Percentiles rank a stretch among this genome's conserved stretches.
phyloP scores from a whole-genome alignment of 2,329 filamentous ascomycete genomes.

The Fusarium sulawesiense region DNA sequence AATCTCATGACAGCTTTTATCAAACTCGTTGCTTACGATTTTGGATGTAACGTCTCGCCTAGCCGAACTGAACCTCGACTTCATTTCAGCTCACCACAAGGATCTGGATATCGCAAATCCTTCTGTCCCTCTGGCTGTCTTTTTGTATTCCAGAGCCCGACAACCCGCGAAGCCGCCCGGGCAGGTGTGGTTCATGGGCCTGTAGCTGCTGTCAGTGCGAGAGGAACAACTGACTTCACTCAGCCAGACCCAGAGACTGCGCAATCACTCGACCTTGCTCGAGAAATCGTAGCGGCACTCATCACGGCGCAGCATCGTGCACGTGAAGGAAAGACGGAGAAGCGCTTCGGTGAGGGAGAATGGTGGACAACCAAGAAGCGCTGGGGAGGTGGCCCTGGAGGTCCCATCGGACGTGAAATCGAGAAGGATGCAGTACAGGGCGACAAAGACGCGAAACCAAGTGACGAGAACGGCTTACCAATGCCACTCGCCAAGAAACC shows the following conservation, averaged over 20 bases:
- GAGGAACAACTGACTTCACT: slow-evolving; percentile 65
- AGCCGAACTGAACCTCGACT: slow-evolving; percentile 70
- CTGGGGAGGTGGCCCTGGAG: slow-evolving; percentile 72
- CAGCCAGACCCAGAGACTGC: slow-evolving; percentile 61
- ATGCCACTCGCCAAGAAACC: slow-evolving; percentile 57
- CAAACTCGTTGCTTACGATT: slow-evolving; percentile 74
- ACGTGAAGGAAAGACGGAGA: slow-evolving; percentile 67
- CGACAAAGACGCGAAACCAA: slow-evolving; percentile 57
- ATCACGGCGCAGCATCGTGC: slow-evolving; percentile 73
- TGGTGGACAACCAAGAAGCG: slow-evolving; percentile 72
- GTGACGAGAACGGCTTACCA: slow-evolving; percentile 44
- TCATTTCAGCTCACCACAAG: slow-evolving; percentile 59
- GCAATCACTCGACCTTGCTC: slow-evolving; percentile 69
- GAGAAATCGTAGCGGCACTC: slow-evolving; percentile 70
- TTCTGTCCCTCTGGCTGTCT: slow-evolving; percentile 69
- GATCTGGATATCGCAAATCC: slow-evolving; percentile 55
- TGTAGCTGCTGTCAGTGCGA: slow-evolving; percentile 68
- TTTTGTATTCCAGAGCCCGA: slow-evolving; percentile 70
- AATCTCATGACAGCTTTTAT: slow-evolving; percentile 69
- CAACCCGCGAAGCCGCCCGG: slow-evolving; percentile 69
- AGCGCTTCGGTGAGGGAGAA: slow-evolving; percentile 65
- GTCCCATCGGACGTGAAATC: slow-evolving; percentile 71
- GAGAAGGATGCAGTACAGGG: slow-evolving; percentile 60
- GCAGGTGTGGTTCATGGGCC: slow-evolving; percentile 71
- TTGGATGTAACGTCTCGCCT: slow-evolving; percentile 69